Evolutionary conservation across 495 filamentous ascomycete genomes (phyloP).

Genomic region (Xylaria grammica): DNA sequence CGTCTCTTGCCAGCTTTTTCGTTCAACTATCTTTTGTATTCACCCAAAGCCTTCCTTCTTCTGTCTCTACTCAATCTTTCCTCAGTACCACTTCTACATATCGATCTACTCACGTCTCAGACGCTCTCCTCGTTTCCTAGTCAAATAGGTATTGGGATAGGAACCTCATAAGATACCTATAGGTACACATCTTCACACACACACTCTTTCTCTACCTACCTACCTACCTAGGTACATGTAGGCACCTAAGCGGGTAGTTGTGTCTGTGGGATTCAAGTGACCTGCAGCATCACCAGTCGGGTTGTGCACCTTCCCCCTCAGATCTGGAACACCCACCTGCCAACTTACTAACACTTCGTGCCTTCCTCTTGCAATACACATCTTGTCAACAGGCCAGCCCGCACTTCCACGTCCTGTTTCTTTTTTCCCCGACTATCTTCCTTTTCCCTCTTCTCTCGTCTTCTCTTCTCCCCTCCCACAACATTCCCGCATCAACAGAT

Average conservation of each 20-base stretch:
- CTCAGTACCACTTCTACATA: background rate
- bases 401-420: background rate
- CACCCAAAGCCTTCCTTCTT: background rate
- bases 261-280: background rate
- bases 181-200: too few relatives aligned
- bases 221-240: background rate
- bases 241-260: too few relatives aligned
- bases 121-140: background rate
- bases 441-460: conserved; percentile 8
- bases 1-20: background rate
- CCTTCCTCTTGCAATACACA: conserved; percentile 3
- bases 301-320: too few relatives aligned
- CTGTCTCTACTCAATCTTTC: background rate
- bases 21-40: background rate
- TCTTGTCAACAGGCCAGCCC: background rate
- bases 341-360: background rate
- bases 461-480: conserved; percentile 21
- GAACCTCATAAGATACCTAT: too few relatives aligned
- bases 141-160: background rate
- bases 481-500: conserved; percentile 27
- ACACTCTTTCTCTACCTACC: background rate
- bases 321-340: too few relatives aligned
- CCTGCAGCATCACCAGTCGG: background rate
- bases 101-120: conserved; percentile 5
- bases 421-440: conserved; percentile 15